Evolutionary conservation across 2,329 filamentous ascomycete species (phyloP).

Genomic region (Sclerotinia trifoliorum): DNA sequence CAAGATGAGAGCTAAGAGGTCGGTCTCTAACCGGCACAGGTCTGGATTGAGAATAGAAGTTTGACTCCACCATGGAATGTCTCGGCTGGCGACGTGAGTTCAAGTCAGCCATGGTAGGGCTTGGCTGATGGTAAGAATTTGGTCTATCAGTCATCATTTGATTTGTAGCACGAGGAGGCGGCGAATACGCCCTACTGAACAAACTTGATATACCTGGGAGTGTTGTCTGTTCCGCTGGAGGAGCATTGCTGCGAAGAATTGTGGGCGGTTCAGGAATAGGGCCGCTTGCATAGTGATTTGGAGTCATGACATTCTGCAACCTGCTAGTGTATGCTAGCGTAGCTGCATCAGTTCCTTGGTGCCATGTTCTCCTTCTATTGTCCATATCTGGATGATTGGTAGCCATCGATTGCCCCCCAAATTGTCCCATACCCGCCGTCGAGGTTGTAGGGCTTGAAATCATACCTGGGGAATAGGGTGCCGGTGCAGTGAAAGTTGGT

Average conservation of each 20-base stretch:
- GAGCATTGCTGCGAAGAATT: constrained; percentile 41
- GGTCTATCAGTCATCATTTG: constrained; percentile 72
- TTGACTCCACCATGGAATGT: constrained; percentile 12
- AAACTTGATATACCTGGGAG: constrained; percentile 92
- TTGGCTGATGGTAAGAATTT: constrained; percentile 18
- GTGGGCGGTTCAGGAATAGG: constrained; percentile 32
- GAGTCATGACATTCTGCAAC: constrained; percentile 72
- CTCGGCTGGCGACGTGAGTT: constrained; percentile 40
- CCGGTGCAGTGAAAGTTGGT: constrained; percentile 53
- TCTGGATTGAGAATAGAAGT: constrained; percentile 20
- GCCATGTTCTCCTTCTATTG: constrained; percentile 85
- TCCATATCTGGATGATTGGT: constrained; percentile 65
- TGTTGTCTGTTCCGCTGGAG: constrained; percentile 53
- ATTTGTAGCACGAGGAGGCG: constrained; percentile 63
- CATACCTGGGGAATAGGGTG: constrained; percentile 58
- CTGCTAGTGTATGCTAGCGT: constrained; percentile 57
- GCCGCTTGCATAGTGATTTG: constrained; percentile 53
- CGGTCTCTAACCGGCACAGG: constrained; percentile 45
- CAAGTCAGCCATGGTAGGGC: constrained; percentile 41
- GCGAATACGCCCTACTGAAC: constrained; percentile 64
- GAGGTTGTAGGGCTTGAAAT: constrained; percentile 67
- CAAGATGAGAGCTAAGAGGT: constrained; percentile 53
- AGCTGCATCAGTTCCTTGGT: constrained; percentile 69
- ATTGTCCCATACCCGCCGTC: constrained; percentile 53
- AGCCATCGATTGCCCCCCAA: constrained; percentile 63